Evolutionary conservation across 2,329 filamentous ascomycete species (phyloP), one percentile per base, ranked within the genome.

Genomic region (Phaeoacremonium minimum): DNA sequence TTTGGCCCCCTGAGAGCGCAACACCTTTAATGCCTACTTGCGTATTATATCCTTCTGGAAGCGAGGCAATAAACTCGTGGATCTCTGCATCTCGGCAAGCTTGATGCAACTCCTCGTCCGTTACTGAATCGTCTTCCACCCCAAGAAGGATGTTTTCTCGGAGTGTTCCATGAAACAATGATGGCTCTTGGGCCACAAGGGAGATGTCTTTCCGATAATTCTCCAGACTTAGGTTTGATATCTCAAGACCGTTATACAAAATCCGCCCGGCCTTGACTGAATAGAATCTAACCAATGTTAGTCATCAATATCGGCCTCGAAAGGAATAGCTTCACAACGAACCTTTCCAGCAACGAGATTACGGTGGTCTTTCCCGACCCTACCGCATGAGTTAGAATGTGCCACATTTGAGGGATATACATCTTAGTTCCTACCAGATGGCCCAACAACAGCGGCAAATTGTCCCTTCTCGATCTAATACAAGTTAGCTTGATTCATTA

Each of bases 121-220:
- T 45, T 15, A 41, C 34, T 7, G 32, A 32, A 1, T 43, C 38
- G 7, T 46, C 37, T 33, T 55, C 41, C 4, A 57, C 45, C 4
- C 55, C 55, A 4, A 58, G 42, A 8, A 55, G 42, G 18, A 59
- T 51, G 35, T 58, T 58, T 18, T 57, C 52, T 7, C 49, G 42
- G n/a, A 57, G 45, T 1, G 65, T 67, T 15, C 73, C 73, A 41
- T 69, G 73, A 50, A 77, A 76, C 7, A 80, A 57, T 14, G 75
- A 71, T 0, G 76, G 69, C 44, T 80, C 76, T 45, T 80, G 75
- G 0, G 76, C 72, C 14, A 80, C 78, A 29, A 78, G 71, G 4
- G 73, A 76, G 14, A 78, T 64, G 33, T 66, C 68, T 45, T 73
- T 68, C 11, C 75, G 69, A 20, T 78, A 67, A 17, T 62, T 63